phyloP scores from a whole-genome alignment of 306 rosid genomes.

The Elaeagnus macrophylla region DNA sequence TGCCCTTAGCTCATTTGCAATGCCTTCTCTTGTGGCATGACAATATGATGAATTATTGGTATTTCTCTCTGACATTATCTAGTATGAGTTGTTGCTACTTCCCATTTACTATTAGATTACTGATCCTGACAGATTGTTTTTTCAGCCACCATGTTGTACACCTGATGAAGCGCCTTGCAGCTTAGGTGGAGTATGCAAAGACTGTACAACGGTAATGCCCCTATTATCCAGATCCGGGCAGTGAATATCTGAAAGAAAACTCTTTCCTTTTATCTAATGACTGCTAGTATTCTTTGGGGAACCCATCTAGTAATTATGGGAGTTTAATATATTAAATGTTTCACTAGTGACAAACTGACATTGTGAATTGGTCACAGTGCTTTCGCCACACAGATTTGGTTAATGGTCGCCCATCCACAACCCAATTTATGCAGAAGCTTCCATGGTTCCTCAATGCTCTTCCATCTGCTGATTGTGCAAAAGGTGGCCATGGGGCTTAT shows the following conservation, averaged over 20 bases:
- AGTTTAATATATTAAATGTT: background rate
- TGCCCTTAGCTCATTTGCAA: background rate
- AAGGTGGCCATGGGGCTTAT: slow-evolving; percentile 99
- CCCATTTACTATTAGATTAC: slow-evolving; percentile 14
- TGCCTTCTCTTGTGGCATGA: background rate
- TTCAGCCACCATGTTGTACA: slow-evolving; percentile 86
- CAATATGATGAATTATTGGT: background rate
- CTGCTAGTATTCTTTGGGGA: background rate
- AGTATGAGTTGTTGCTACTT: background rate
- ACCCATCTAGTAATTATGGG: background rate
- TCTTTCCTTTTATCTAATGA: background rate
- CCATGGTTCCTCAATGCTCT: slow-evolving; percentile 96
- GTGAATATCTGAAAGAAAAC: background rate
- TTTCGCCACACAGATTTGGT: slow-evolving; percentile 90
- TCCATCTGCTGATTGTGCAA: slow-evolving; percentile 99
- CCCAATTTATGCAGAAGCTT: slow-evolving; percentile 85
- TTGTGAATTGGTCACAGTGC: slow-evolving; percentile 55
- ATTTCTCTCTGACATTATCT: background rate
- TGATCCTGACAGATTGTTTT: slow-evolving; percentile 22
- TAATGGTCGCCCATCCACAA: slow-evolving; percentile 83
- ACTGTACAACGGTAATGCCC: slow-evolving; percentile 84
- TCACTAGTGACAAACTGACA: slow-evolving; percentile 19
- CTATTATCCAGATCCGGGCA: slow-evolving; percentile 12
- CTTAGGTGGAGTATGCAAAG: slow-evolving; percentile 78
- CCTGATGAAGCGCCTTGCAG: slow-evolving; percentile 84